Conservation (phyloP, 2,329 filamentous ascomycete genomes). For the Hymenoscyphus scutula region DNA sequence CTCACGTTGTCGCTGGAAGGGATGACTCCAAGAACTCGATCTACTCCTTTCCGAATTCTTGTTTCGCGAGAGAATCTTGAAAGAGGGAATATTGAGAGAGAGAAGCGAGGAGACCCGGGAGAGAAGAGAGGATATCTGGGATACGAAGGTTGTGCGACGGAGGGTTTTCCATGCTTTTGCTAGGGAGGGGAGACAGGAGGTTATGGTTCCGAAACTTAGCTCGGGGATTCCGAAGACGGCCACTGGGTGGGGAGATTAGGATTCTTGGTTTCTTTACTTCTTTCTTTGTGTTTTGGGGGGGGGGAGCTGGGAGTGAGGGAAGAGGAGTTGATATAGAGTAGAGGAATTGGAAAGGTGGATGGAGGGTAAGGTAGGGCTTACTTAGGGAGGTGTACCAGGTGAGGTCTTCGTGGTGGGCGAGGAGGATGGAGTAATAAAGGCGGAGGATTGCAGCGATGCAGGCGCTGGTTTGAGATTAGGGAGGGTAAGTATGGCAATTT, state of each 20-base stretch:
- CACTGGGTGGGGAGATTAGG: not conserved
- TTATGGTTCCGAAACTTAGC: not conserved
- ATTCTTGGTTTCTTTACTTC: no score
- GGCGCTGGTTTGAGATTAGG: not conserved
- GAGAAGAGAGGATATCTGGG: not conserved
- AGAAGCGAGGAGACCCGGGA: no score
- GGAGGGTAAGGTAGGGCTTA: no score
- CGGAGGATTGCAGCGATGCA: not conserved
- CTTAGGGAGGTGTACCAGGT: not conserved
- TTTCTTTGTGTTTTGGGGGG: no score
- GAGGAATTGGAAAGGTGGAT: no score
- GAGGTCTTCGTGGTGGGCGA: not conserved
- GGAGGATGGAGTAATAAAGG: not conserved
- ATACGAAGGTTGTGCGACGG: not conserved
- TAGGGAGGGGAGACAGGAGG: not conserved
- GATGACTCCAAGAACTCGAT: not conserved
- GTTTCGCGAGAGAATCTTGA: no score
- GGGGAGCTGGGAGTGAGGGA: no score
- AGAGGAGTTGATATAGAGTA: no score
- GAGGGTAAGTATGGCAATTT: not conserved
- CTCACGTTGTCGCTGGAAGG: not conserved
- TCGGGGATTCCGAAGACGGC: not conserved
- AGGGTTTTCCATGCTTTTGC: not conserved
- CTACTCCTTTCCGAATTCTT: not conserved
- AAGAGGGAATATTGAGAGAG: no score